phyloP scores from a whole-genome alignment of 306 rosid species.

The Casuarina glauca region DNA sequence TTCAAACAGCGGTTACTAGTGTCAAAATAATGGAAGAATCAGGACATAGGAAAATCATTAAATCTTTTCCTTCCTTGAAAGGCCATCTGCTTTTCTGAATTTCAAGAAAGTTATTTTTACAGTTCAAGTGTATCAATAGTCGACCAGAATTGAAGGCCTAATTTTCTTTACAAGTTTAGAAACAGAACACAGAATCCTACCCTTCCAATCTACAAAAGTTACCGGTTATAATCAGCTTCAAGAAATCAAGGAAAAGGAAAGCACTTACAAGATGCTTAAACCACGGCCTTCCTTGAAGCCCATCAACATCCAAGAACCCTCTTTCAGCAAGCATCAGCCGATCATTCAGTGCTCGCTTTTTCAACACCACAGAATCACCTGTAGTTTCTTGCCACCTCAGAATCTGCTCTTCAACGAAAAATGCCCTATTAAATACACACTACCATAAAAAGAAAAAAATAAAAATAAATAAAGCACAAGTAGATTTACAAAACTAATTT shows the following conservation, averaged over 20 bases:
- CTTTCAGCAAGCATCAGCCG: slow-evolving; percentile 72
- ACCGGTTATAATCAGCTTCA: slow-evolving; percentile 9
- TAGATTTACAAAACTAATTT: slow-evolving; percentile 2
- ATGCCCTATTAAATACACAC: background rate
- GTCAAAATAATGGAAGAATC: background rate
- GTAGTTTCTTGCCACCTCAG: slow-evolving; percentile 45
- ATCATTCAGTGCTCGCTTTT: slow-evolving; percentile 71
- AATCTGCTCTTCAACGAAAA: slow-evolving; percentile 40
- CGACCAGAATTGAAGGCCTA: no score
- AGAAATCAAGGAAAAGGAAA: slow-evolving; percentile 9
- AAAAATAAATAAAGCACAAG: background rate
- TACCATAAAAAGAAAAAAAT: background rate
- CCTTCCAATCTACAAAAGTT: background rate
- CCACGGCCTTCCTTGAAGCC: slow-evolving; percentile 68
- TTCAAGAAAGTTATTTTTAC: background rate
- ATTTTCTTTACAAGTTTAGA: no score
- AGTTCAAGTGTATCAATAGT: background rate
- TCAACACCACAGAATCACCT: slow-evolving; percentile 36
- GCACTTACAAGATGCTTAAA: slow-evolving; percentile 89
- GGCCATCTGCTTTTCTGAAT: background rate
- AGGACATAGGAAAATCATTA: background rate
- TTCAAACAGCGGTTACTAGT: no score
- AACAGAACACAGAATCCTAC: background rate
- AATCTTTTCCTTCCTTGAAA: background rate
- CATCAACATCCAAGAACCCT: slow-evolving; percentile 75